A percentile compares a stretch with the other conserved stretches of the same genome.
These are phyloP conservation scores for Candida suzukii DNA, from an alignment of 805 yeast species.

Conservation along the genomic window DNA sequence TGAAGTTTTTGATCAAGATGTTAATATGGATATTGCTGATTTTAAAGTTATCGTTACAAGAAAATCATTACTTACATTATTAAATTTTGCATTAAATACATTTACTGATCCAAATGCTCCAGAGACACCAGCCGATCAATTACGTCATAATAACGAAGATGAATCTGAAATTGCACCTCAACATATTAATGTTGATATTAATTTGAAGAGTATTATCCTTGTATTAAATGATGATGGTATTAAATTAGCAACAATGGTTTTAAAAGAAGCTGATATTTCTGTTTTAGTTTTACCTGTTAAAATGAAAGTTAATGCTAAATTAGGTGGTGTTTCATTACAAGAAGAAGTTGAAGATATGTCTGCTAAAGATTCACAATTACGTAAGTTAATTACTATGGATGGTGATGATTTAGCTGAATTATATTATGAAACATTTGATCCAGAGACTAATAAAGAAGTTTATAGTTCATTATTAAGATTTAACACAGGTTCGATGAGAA, in stretches of 20 bases:
- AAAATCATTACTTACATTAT: slow-evolving; percentile 65
- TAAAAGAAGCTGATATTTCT: slow-evolving; percentile 65
- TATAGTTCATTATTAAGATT: slow-evolving; percentile 55
- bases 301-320: slow-evolving; percentile 59
- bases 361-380: slow-evolving; percentile 47
- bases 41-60: slow-evolving; percentile 70
- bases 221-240: slow-evolving; percentile 79
- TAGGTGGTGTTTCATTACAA: slow-evolving; percentile 73
- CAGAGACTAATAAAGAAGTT: slow-evolving; percentile 36
- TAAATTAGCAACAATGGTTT: slow-evolving; percentile 68
- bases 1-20: slow-evolving; percentile 71
- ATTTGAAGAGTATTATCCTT: slow-evolving; percentile 64
- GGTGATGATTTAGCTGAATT: slow-evolving; percentile 76
- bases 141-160: slow-evolving; percentile 59
- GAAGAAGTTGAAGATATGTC: slow-evolving; percentile 70
- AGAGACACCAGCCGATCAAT: slow-evolving; percentile 60
- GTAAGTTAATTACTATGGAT: slow-evolving; percentile 70
- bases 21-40: slow-evolving; percentile 69
- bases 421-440: slow-evolving; percentile 74
- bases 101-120: slow-evolving; percentile 78
- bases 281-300: slow-evolving; percentile 69
- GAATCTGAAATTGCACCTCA: slow-evolving; percentile 59
- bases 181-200: slow-evolving; percentile 61
- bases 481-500: slow-evolving; percentile 65
- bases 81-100: slow-evolving; percentile 79